Evolutionary conservation across 345 rosid species (phyloP).

Genomic region (Lumnitzera racemosa): DNA sequence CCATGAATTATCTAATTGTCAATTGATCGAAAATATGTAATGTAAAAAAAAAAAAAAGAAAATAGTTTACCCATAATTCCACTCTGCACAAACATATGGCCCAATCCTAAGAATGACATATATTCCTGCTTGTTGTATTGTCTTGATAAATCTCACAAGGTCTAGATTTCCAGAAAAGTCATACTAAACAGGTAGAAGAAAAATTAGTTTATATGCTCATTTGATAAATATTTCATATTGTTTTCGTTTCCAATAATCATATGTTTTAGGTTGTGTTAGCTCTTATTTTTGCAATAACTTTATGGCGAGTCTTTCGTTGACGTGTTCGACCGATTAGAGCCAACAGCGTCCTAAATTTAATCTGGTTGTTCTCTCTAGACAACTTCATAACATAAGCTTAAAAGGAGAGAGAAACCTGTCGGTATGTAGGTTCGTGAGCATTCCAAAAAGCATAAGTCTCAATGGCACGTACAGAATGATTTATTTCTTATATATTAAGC

Average conservation of each 20-base stretch:
- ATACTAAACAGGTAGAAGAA: conserved; percentile 11
- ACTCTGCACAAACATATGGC: conserved; percentile 41
- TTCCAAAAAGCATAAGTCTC: conserved; percentile 78
- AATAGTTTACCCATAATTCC: conserved; percentile 32
- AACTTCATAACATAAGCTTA: not conserved
- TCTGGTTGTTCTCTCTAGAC: no score
- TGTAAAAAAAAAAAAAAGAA: no score
- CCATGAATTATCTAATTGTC: not conserved
- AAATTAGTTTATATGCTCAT: no score
- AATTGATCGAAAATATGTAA: not conserved
- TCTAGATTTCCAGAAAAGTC: conserved; percentile 32
- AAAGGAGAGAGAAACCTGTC: conserved; percentile 12
- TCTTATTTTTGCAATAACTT: no score
- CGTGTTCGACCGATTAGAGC: no score
- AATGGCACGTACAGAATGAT: conserved; percentile 4
- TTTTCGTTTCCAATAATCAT: no score
- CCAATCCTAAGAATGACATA: conserved; percentile 42
- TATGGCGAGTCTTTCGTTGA: no score
- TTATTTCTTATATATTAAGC: no score
- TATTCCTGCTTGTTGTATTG: conserved; percentile 23
- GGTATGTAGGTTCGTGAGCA: conserved; percentile 36
- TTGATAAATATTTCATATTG: no score
- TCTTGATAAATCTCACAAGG: conserved; percentile 32
- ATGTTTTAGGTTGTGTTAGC: no score
- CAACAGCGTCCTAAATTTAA: not conserved